Conservation (phyloP, 1,284 basidiomycete species). For the Cutaneotrichosporon spelunceum region DNA sequence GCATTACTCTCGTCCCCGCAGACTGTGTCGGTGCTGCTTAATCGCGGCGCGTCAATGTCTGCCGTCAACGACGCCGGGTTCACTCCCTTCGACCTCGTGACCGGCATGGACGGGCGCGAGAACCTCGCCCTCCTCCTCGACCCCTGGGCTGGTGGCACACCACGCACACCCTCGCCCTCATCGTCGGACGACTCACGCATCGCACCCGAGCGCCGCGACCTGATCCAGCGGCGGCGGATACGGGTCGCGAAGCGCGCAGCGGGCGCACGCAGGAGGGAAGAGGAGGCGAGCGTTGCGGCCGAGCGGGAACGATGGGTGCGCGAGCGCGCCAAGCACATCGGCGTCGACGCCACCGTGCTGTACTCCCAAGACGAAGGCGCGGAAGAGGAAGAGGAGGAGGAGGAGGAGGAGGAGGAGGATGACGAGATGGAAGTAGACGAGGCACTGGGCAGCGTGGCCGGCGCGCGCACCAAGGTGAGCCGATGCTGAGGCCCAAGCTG, state of each 20-base stretch:
- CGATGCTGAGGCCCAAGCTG: constrained; percentile 12
- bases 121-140: constrained; percentile 74
- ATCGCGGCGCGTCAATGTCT: constrained; percentile 79
- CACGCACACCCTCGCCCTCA: constrained; percentile 9
- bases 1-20: constrained; percentile 84
- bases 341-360: constrained; percentile 35
- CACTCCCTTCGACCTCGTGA: constrained; percentile 79
- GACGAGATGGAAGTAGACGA: constrained; percentile 14
- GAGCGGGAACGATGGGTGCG: constrained; percentile 60
- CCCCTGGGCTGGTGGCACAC: constrained; percentile 19
- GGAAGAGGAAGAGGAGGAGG: constrained; percentile 18
- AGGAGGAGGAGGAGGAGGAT: constrained; percentile 53
- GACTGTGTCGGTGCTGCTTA: constrained; percentile 85
- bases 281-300: constrained; percentile 55
- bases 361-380: constrained; percentile 37
- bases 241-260: constrained; percentile 62
- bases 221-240: constrained; percentile 57
- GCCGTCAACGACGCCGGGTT: constrained; percentile 69
- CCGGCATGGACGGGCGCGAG: constrained; percentile 71
- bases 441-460: constrained; percentile 3
- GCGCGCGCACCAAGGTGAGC: constrained; percentile 2
- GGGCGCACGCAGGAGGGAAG: constrained; percentile 57
- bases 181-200: constrained; percentile 21
- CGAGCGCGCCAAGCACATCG: constrained; percentile 48
- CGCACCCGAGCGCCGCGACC: constrained; percentile 26